Evolutionary conservation across 169 alveolate genomes (phyloP).

Genomic region (Plasmodium blacklocki): DNA sequence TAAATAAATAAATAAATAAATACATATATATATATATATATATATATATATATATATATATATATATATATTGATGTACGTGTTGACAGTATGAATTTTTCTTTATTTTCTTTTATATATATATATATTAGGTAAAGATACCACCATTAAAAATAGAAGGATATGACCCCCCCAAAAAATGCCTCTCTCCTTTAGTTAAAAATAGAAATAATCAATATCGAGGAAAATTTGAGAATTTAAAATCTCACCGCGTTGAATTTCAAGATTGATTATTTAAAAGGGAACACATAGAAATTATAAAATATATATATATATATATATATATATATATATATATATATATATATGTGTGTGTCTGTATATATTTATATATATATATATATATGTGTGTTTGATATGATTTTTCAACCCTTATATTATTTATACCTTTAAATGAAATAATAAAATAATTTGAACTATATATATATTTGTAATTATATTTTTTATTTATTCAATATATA

Average conservation of each 20-base stretch:
- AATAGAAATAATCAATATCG: slow-evolving; percentile 67
- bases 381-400: too few species aligned
- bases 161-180: slow-evolving; percentile 85
- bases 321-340: too few species aligned
- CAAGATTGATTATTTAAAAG: slow-evolving; percentile 16
- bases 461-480: too few species aligned
- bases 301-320: too few species aligned
- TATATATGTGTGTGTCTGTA: too few species aligned
- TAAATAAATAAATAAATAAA: background rate
- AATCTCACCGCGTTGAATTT: slow-evolving; percentile 63
- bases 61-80: slow-evolving; percentile 15
- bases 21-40: background rate
- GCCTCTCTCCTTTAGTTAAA: slow-evolving; percentile 79
- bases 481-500: too few species aligned
- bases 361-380: too few species aligned
- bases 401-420: too few species aligned
- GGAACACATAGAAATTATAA: background rate
- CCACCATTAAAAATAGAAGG: slow-evolving; percentile 86
- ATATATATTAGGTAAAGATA: slow-evolving; percentile 78
- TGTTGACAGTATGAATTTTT: too few species aligned
- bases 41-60: slow-evolving; percentile 5
- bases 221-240: slow-evolving; percentile 49
- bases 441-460: too few species aligned
- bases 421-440: too few species aligned
- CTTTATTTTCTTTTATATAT: background rate